Evolutionary conservation across 2,329 filamentous ascomycete genomes (phyloP).

Genomic region (Epichloe aotearoae): DNA sequence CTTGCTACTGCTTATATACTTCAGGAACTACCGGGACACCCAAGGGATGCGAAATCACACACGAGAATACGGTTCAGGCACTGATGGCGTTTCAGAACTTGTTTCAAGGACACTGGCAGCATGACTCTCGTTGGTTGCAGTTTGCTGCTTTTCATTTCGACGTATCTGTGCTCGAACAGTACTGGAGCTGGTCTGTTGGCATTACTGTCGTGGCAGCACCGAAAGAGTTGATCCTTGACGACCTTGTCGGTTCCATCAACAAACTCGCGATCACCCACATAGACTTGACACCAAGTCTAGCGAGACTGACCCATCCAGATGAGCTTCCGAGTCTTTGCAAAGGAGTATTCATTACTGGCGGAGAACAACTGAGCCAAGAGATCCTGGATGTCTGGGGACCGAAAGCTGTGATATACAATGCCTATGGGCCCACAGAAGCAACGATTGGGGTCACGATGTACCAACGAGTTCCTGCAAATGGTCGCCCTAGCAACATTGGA

Average conservation of each 20-base stretch:
- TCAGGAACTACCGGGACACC: slow-evolving; percentile 78
- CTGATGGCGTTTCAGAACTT: slow-evolving; percentile 76
- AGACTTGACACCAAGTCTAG: slow-evolving; percentile 80
- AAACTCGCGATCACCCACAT: slow-evolving; percentile 73
- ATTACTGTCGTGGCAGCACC: slow-evolving; percentile 74
- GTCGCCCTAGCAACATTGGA: slow-evolving; percentile 79
- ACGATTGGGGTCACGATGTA: slow-evolving; percentile 91
- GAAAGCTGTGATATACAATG: slow-evolving; percentile 74
- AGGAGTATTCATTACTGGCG: slow-evolving; percentile 87
- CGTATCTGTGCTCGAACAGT: slow-evolving; percentile 84
- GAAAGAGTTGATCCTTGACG: slow-evolving; percentile 73
- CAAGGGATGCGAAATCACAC: slow-evolving; percentile 79
- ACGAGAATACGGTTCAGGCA: slow-evolving; percentile 79
- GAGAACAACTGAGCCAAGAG: slow-evolving; percentile 77
- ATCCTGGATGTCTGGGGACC: slow-evolving; percentile 79
- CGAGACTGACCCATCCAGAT: slow-evolving; percentile 61
- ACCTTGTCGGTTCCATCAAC: slow-evolving; percentile 61
- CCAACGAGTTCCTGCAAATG: slow-evolving; percentile 62
- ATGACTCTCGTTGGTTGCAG: slow-evolving; percentile 69
- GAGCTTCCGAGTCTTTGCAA: slow-evolving; percentile 68
- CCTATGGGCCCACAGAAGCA: slow-evolving; percentile 82
- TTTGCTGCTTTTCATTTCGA: slow-evolving; percentile 94
- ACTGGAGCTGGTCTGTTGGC: slow-evolving; percentile 89
- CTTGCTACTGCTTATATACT: slow-evolving; percentile 77
- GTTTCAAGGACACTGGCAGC: slow-evolving; percentile 62